Evolutionary conservation across 2,329 filamentous ascomycete genomes (phyloP), one percentile per base, ranked within the genome.

Genomic region (Pseudogymnoascus sp.): DNA sequence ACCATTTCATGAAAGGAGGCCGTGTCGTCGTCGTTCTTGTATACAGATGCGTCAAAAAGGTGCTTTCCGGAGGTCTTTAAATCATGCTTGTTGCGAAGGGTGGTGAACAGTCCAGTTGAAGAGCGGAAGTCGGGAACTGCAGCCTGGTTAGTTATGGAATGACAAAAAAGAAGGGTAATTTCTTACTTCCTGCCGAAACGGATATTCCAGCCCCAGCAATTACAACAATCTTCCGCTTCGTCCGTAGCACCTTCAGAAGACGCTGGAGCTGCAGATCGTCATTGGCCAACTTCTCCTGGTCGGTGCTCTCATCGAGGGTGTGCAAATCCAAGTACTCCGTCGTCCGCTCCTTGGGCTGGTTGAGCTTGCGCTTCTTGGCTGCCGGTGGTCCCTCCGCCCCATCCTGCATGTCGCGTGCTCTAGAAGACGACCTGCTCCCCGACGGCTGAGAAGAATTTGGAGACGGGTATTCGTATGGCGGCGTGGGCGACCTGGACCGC

Each of bases 161-260:
- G 17, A n/a, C 26, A 11, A 26, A 44, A 64, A 29, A 61, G 40
- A 37, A 59, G 53, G 67, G 62, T 65, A 69, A 72, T 66, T 69
- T 85, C 88, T 73, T 82, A 90, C 87, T 96, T 67, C 95, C 95
- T 69, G 95, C 93, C 62, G 93, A 93, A 61, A 97, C 95, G 40
- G 95, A 97, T 71, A 99, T 99, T 66, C 95, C 95, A 67, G 95
- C 95, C 64, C 95, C 95, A 56, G 93, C 95, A 74, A 99, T 90
- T 61, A 97, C 91, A 35, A 99, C 91, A 73, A 99, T 96, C 79
- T 96, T 97, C 78, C 93, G 90, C 80, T 95, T 95, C 72, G 90
- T 92, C 71, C 89, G 88, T 63, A 99, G 77, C 23, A 87, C 88
- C 46, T 87, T 84, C 50, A 93, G 78, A 31, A 99, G 79, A 63